Conservation (phyloP, 140 eudicot species). For the Stevia rebaudiana region DNA sequence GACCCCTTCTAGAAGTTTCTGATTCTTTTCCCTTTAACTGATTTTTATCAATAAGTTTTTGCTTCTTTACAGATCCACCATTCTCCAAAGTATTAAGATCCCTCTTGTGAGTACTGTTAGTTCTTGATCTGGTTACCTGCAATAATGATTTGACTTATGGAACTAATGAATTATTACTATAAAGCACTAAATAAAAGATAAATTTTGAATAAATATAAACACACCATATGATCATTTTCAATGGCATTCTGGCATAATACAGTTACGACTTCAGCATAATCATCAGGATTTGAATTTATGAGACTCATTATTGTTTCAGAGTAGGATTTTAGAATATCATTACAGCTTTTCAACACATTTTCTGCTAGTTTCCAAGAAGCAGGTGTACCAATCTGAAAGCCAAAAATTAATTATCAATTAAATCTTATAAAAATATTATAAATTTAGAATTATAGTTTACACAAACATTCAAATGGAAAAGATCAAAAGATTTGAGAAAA, state of each 20-base stretch:
- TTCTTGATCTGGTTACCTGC: constrained; percentile 24
- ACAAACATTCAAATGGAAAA: neutral
- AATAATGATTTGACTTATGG: neutral
- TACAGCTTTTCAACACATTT: constrained; percentile 46
- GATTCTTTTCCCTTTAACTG: constrained; percentile 21
- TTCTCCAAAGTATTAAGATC: constrained; percentile 19
- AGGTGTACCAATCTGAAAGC: constrained; percentile 44
- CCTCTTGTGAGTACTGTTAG: constrained; percentile 10
- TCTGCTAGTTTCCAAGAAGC: constrained; percentile 55
- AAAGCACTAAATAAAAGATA: neutral
- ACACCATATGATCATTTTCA: constrained; percentile 28
- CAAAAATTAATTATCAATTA: neutral
- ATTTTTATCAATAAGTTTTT: neutral
- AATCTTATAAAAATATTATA: neutral
- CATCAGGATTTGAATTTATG: constrained; percentile 28
- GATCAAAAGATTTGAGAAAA: neutral
- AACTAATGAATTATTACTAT: no score
- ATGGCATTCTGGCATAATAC: constrained; percentile 36
- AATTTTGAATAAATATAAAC: constrained; percentile 6
- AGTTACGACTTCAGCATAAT: constrained; percentile 51
- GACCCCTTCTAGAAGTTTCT: constrained; percentile 13
- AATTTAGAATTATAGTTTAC: neutral
- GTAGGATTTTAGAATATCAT: constrained; percentile 35
- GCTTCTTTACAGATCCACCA: constrained; percentile 25
- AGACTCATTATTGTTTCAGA: constrained; percentile 27